Evolutionary conservation across 2,329 filamentous ascomycete species (phyloP).

Genomic region (Huntiella savannae): DNA sequence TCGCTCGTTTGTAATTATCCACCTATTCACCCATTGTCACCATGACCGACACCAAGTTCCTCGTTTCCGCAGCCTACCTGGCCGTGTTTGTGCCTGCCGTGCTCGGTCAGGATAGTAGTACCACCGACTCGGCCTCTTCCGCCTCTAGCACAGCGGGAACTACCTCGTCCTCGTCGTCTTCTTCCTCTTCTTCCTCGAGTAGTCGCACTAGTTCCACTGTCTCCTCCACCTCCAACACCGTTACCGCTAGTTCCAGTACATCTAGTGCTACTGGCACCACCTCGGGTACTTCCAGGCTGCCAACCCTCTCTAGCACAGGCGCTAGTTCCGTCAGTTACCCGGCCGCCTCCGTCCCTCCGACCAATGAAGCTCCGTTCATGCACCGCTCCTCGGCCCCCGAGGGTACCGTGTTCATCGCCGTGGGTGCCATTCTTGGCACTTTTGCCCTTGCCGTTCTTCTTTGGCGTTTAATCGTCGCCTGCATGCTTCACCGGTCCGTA

Average conservation of each 20-base stretch:
- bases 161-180: not conserved
- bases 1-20: not conserved
- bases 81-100: conserved; percentile 13
- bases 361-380: conserved; percentile 76
- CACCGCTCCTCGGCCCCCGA: conserved; percentile 68
- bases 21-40: not conserved
- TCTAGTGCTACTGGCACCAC: conserved; percentile 13
- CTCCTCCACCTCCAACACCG: conserved; percentile 3
- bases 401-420: conserved; percentile 89
- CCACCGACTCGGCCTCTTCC: not conserved
- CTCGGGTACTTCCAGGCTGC: conserved; percentile 18
- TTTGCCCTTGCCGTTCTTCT: conserved; percentile 63
- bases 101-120: conserved; percentile 4
- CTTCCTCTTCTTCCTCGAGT: not conserved
- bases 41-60: conserved; percentile 10
- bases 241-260: not conserved
- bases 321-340: conserved; percentile 39
- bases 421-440: conserved; percentile 72
- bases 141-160: not conserved
- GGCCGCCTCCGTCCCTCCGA: conserved; percentile 60
- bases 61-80: conserved; percentile 10
- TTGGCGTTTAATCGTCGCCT: conserved; percentile 77
- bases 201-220: not conserved
- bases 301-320: conserved; percentile 22
- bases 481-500: conserved; percentile 80